Evolutionary conservation across 1,284 basidiomycete genomes (phyloP).

Genomic region (Quambalaria eucalypti): DNA sequence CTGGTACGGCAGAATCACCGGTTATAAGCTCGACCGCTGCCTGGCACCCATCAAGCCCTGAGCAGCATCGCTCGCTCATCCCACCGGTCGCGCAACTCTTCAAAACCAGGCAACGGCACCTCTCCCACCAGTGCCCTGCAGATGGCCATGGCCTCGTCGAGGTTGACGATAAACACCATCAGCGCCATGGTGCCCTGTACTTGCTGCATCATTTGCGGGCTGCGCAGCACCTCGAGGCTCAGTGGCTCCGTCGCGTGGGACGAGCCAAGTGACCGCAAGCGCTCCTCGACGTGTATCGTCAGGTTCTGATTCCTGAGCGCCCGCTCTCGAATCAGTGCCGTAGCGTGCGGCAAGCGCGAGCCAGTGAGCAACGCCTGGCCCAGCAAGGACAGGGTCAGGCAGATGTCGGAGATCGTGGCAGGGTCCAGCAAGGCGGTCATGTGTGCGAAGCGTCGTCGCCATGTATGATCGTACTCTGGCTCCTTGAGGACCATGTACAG

Average conservation of each 20-base stretch:
- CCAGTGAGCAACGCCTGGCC: slow-evolving; percentile 21
- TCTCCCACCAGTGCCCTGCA: slow-evolving; percentile 25
- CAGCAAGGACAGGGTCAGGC: slow-evolving; percentile 22
- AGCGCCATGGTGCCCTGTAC: slow-evolving; percentile 24
- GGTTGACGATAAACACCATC: slow-evolving; percentile 16
- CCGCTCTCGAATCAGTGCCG: slow-evolving; percentile 11
- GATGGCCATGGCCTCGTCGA: slow-evolving; percentile 25
- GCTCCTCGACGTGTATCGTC: slow-evolving; percentile 1
- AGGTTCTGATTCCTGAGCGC: slow-evolving; percentile 5
- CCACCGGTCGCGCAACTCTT: slow-evolving; percentile 5
- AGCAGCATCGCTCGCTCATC: slow-evolving; percentile 3
- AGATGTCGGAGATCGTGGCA: slow-evolving; percentile 19
- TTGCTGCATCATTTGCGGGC: slow-evolving; percentile 25
- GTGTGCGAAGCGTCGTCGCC: slow-evolving; percentile 19
- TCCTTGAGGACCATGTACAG: slow-evolving; percentile 13
- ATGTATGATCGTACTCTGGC: slow-evolving; percentile 10
- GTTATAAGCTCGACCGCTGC: too few relatives aligned
- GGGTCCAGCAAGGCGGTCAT: slow-evolving; percentile 28
- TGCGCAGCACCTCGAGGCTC: slow-evolving; percentile 15
- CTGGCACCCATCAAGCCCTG: background rate
- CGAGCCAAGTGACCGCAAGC: background rate
- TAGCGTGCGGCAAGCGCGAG: slow-evolving; percentile 13
- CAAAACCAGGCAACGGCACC: slow-evolving; percentile 6
- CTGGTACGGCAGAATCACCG: background rate
- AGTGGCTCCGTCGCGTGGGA: slow-evolving; percentile 11